Evolutionary conservation across 2,329 filamentous ascomycete species (phyloP).

Genomic region (Curvularia verruculosa): DNA sequence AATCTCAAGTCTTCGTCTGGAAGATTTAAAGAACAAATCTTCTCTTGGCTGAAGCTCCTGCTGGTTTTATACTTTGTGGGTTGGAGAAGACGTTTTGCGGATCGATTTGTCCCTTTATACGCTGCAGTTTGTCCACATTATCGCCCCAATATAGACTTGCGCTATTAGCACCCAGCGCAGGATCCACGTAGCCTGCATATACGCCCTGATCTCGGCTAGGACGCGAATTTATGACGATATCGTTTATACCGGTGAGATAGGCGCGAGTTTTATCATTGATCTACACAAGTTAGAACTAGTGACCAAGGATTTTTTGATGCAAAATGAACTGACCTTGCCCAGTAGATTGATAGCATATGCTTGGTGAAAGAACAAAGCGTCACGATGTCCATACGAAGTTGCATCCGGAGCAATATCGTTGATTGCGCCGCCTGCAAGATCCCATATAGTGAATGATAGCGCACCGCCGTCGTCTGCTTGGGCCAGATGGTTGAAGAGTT

Average conservation of each 20-base stretch:
- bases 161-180: slow-evolving; percentile 51
- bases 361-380: slow-evolving; percentile 45
- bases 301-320: background rate
- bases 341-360: slow-evolving; percentile 47
- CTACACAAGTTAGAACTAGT: background rate
- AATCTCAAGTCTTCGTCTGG: background rate
- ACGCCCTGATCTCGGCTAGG: slow-evolving; percentile 50
- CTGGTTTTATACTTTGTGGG: slow-evolving; percentile 43
- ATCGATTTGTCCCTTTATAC: slow-evolving; percentile 50
- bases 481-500: slow-evolving; percentile 43
- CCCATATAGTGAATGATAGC: slow-evolving; percentile 46
- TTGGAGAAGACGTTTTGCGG: slow-evolving; percentile 48
- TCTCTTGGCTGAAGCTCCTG: slow-evolving; percentile 11
- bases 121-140: slow-evolving; percentile 44
- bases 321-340: slow-evolving; percentile 18
- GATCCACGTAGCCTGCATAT: slow-evolving; percentile 62
- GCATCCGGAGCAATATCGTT: slow-evolving; percentile 41
- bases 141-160: slow-evolving; percentile 56
- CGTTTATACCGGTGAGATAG: slow-evolving; percentile 52
- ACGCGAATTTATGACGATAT: slow-evolving; percentile 42
- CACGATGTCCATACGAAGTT: slow-evolving; percentile 43
- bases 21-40: background rate
- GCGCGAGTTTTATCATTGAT: slow-evolving; percentile 45
- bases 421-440: slow-evolving; percentile 43
- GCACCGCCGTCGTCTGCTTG: slow-evolving; percentile 40